Percentiles rank a stretch among this genome's conserved stretches.
These are phyloP conservation scores for Paramecium octaurelia DNA, from an alignment of 73 alveolate genomes.

Conservation along the genomic window DNA sequence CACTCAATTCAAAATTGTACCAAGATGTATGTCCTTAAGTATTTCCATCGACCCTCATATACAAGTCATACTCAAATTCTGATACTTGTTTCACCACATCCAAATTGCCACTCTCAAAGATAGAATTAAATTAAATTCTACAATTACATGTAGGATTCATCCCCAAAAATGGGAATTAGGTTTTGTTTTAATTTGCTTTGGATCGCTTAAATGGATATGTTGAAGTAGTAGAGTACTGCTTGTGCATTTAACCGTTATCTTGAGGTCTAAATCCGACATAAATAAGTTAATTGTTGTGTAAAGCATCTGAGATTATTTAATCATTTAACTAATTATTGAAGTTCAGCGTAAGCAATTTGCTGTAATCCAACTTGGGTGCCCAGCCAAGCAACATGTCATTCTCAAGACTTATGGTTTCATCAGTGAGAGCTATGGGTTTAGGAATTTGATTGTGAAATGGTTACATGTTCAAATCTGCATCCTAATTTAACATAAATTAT, in stretches of 20 bases:
- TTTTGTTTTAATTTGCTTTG: constrained; percentile 6
- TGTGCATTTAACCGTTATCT: constrained; percentile 62
- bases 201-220: constrained; percentile 49
- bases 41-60: constrained; percentile 89
- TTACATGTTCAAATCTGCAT: not conserved
- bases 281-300: constrained; percentile 31
- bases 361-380: constrained; percentile 37
- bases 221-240: constrained; percentile 9
- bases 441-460: constrained; percentile 44
- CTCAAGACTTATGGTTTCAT: constrained; percentile 64
- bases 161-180: constrained; percentile 52
- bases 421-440: constrained; percentile 38
- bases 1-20: constrained; percentile 84
- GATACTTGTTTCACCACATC: constrained; percentile 67
- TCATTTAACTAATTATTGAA: constrained; percentile 26
- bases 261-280: constrained; percentile 68
- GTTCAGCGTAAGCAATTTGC: constrained; percentile 39
- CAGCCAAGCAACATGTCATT: constrained; percentile 78
- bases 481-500: not conserved
- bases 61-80: constrained; percentile 83
- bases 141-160: constrained; percentile 42
- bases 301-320: not conserved
- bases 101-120: constrained; percentile 93
- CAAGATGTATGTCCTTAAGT: constrained; percentile 90
- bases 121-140: constrained; percentile 86